A percentile compares a stretch with the other conserved stretches of the same genome.
Evolutionary conservation across 108 stramenopile genomes (phyloP).

Genomic region (Schizochytrium sp.): DNA sequence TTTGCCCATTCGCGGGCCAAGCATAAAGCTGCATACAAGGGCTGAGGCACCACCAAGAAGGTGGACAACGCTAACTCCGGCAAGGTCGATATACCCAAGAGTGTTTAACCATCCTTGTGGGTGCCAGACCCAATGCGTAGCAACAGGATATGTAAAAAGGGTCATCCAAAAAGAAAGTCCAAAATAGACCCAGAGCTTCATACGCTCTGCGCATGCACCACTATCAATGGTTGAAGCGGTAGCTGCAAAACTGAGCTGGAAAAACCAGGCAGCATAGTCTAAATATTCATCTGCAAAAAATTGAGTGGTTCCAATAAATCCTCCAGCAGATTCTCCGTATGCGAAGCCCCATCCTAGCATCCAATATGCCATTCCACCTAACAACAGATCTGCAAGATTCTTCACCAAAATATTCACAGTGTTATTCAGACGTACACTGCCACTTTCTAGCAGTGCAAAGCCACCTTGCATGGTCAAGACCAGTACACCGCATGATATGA

Average conservation of each 20-base stretch:
- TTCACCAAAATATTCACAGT: constrained; percentile 73
- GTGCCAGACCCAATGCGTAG: constrained; percentile 85
- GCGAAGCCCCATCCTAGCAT: constrained; percentile 68
- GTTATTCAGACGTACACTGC: constrained; percentile 77
- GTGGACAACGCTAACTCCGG: constrained; percentile 85
- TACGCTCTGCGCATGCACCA: constrained; percentile 83
- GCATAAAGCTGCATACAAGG: constrained; percentile 79
- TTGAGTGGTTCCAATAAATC: not conserved
- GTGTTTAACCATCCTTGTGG: constrained; percentile 66
- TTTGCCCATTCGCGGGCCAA: constrained; percentile 37
- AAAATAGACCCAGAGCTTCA: constrained; percentile 84
- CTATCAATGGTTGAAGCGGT: constrained; percentile 84
- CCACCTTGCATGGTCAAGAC: constrained; percentile 83
- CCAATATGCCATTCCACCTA: constrained; percentile 67
- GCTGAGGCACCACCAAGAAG: constrained; percentile 84
- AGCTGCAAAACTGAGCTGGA: constrained; percentile 84
- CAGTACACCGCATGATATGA: constrained; percentile 67
- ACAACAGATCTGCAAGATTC: constrained; percentile 66
- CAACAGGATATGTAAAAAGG: constrained; percentile 86
- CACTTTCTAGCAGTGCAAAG: constrained; percentile 85
- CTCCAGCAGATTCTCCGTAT: constrained; percentile 41
- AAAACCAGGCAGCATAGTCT: constrained; percentile 80
- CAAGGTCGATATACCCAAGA: constrained; percentile 81
- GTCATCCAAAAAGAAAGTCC: constrained; percentile 81
- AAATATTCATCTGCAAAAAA: constrained; percentile 14